These are phyloP conservation scores for Strigomonas galati DNA, from an alignment of 208 protist genomes.

Conservation along the genomic window DNA sequence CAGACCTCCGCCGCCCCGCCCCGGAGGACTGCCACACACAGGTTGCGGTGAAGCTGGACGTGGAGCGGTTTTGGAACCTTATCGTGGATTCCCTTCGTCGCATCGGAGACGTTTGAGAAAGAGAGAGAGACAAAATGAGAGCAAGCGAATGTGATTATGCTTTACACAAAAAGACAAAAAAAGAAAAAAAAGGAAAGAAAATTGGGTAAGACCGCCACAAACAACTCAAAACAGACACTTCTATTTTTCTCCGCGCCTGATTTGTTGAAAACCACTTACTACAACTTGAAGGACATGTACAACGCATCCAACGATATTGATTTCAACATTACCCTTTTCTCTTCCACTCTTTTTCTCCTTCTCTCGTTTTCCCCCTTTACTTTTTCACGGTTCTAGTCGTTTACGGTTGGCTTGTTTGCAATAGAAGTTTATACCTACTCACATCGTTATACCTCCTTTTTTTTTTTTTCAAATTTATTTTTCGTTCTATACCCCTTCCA, in stretches of 20 bases:
- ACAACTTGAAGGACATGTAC: too few relatives aligned
- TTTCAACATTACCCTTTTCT: not conserved
- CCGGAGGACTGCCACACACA: conserved; percentile 51
- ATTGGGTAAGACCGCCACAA: not conserved
- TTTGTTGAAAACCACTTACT: not conserved
- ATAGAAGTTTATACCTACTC: too few relatives aligned
- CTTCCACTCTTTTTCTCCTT: conserved; percentile 10
- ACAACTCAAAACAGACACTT: too few relatives aligned
- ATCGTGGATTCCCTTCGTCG: conserved; percentile 56
- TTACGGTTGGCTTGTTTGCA: too few relatives aligned
- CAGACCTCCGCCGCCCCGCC: conserved; percentile 34
- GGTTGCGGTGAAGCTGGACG: conserved; percentile 59
- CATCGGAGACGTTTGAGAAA: conserved; percentile 38
- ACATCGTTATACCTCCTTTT: conserved; percentile 6
- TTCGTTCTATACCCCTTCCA: not conserved
- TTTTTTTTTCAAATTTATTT: conserved; percentile 14
- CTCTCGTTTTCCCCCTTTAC: not conserved
- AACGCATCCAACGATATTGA: too few relatives aligned
- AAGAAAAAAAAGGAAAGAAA: not conserved
- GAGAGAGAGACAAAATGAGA: too few relatives aligned
- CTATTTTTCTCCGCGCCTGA: not conserved
- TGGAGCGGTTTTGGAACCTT: conserved; percentile 65
- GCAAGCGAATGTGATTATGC: too few relatives aligned
- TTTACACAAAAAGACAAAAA: not conserved
- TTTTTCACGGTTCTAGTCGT: conserved; percentile 1